Evolutionary conservation across 2,329 filamentous ascomycete species (phyloP).

Genomic region (Furcasterigmium sp.): DNA sequence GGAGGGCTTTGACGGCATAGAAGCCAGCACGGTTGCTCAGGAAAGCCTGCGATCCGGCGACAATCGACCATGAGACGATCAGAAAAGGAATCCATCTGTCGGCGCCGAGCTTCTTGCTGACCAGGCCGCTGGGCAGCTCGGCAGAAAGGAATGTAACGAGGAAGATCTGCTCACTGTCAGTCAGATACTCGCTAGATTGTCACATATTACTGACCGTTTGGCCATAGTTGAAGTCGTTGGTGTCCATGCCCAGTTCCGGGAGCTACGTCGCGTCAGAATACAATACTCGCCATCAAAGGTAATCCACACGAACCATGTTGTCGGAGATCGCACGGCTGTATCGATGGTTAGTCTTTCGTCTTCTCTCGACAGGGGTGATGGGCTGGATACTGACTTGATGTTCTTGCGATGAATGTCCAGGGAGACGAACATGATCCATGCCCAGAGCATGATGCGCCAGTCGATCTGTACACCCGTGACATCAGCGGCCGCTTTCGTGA

Average conservation of each 20-base stretch:
- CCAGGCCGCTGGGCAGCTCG: conserved; percentile 41
- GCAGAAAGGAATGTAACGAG: conserved; percentile 38
- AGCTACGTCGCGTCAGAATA: conserved; percentile 16
- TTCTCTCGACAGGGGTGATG: too few species aligned
- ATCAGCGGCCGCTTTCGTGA: background rate
- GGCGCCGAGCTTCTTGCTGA: conserved; percentile 45
- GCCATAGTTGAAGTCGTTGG: conserved; percentile 40
- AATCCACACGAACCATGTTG: conserved; percentile 22
- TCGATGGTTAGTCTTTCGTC: too few species aligned
- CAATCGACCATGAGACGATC: conserved; percentile 34
- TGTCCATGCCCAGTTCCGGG: conserved; percentile 32
- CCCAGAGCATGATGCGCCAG: conserved; percentile 27
- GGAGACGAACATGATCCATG: conserved; percentile 43
- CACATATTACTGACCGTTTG: conserved; percentile 28
- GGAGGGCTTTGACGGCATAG: conserved; percentile 33
- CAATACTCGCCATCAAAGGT: background rate
- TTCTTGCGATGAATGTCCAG: conserved; percentile 41
- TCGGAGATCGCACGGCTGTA: conserved; percentile 30
- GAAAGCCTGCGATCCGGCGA: conserved; percentile 31
- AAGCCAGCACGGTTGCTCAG: conserved; percentile 29
- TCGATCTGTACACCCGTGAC: conserved; percentile 34
- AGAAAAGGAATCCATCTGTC: conserved; percentile 39
- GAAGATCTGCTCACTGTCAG: conserved; percentile 26
- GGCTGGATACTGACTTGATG: conserved; percentile 26
- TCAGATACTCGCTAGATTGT: background rate